Evolutionary conservation across 176 grass and related monocot genomes (phyloP).

Genomic region (Triticum urartu): DNA sequence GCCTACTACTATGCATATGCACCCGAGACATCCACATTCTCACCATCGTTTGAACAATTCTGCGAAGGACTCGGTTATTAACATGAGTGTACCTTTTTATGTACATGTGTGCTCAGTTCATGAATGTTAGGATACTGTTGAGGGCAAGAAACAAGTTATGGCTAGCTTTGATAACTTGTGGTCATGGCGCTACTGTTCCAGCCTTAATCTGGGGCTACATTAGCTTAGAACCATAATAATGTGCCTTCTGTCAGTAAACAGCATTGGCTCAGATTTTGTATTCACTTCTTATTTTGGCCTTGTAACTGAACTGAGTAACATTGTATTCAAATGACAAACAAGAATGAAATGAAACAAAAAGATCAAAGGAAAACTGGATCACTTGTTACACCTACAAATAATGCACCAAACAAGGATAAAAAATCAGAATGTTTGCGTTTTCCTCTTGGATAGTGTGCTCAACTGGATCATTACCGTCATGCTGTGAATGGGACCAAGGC

Average conservation of each 20-base stretch:
- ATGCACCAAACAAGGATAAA: neutral
- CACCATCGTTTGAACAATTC: neutral
- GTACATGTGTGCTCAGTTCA: neutral
- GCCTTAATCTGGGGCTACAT: neutral
- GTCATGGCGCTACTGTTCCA: neutral
- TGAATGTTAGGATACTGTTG: neutral
- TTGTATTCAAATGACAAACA: neutral
- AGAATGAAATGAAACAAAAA: neutral
- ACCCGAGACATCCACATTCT: neutral
- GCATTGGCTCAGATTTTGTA: too few relatives aligned
- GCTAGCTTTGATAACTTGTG: neutral
- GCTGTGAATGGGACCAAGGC: neutral
- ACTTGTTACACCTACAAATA: neutral
- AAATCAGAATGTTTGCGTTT: neutral
- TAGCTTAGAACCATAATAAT: neutral
- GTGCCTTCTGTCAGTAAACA: neutral
- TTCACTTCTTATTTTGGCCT: neutral
- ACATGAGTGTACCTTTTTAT: neutral
- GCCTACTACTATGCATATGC: too few relatives aligned
- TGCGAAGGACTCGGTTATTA: neutral
- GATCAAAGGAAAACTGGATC: neutral
- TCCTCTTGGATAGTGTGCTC: neutral
- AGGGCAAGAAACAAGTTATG: neutral
- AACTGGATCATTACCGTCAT: neutral
- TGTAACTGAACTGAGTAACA: neutral